A percentile compares a stretch with the other conserved stretches of the same genome.
Conservation (phyloP, 768 basidiomycete species). For the Filobasidium wieringae region DNA sequence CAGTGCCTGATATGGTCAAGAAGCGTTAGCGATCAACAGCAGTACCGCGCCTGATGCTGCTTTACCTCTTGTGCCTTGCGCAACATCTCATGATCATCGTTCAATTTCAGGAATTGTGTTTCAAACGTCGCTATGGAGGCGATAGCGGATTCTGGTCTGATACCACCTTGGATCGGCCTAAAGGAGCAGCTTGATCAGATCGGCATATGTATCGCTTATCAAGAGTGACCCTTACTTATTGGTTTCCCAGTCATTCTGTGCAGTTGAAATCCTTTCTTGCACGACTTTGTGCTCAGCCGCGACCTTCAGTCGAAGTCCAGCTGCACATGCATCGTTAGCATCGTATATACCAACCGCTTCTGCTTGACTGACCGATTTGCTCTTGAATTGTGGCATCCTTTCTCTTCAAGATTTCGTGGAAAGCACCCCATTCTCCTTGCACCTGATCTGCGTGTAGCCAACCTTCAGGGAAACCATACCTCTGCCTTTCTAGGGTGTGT, state of each 20-base stretch:
- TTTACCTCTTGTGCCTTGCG: conserved; percentile 85
- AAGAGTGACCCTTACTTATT: too few relatives aligned
- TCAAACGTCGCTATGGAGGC: conserved; percentile 93
- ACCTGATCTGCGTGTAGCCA: conserved; percentile 99
- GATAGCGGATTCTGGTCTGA: conserved; percentile 92
- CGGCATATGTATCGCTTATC: too few relatives aligned
- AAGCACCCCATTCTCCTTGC: conserved; percentile 94
- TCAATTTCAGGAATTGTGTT: conserved; percentile 70
- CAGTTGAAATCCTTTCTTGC: conserved; percentile 85
- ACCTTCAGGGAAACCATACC: conserved; percentile 92
- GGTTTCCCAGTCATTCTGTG: conserved; percentile 81
- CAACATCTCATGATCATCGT: conserved; percentile 90
- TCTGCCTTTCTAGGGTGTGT: conserved; percentile 90
- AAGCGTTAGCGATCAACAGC: too few relatives aligned
- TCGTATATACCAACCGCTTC: too few relatives aligned
- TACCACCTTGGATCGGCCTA: conserved; percentile 89
- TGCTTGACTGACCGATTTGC: too few relatives aligned
- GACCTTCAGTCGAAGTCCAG: conserved; percentile 96
- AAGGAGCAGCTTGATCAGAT: too few relatives aligned
- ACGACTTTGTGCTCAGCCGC: conserved; percentile 99
- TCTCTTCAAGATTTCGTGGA: conserved; percentile 91
- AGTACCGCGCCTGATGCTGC: too few relatives aligned
- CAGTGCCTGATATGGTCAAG: too few relatives aligned
- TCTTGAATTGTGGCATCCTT: conserved; percentile 98
- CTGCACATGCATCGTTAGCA: too few relatives aligned